Percentiles rank a stretch among this genome's conserved stretches.
Evolutionary conservation across 257 asterid species (phyloP).

Genomic region (Jacaranda mimosifolia): DNA sequence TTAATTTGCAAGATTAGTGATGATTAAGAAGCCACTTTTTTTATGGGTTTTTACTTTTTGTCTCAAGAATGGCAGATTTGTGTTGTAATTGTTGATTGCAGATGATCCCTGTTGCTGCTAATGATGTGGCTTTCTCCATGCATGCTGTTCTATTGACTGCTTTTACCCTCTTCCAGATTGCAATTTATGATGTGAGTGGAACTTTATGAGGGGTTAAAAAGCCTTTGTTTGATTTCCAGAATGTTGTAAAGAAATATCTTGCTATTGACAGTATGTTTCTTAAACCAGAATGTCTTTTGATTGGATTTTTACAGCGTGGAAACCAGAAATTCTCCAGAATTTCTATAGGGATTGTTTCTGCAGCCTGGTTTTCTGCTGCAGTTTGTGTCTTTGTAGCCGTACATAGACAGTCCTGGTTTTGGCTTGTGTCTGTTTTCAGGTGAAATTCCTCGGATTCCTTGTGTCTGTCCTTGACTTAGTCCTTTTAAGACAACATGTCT

Average conservation of each 20-base stretch:
- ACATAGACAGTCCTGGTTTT: conserved; percentile 86
- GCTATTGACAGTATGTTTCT: not conserved
- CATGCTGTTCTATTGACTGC: conserved; percentile 88
- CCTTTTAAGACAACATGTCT: not conserved
- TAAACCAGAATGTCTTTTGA: not conserved
- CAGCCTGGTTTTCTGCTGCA: conserved; percentile 74
- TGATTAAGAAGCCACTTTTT: not conserved
- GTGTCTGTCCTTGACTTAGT: not conserved
- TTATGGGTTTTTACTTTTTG: not conserved
- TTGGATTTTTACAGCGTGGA: conserved; percentile 71
- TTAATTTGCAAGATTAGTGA: conserved; percentile 1
- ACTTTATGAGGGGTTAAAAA: not conserved
- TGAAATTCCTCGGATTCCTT: conserved; percentile 44
- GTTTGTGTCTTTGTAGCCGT: conserved; percentile 71
- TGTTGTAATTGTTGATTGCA: not conserved
- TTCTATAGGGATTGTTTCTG: conserved; percentile 53
- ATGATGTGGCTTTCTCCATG: conserved; percentile 93
- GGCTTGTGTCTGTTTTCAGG: conserved; percentile 92
- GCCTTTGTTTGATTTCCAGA: not conserved
- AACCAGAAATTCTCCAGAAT: conserved; percentile 77
- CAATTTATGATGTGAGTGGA: conserved; percentile 74
- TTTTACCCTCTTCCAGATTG: conserved; percentile 78
- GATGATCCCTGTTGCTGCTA: conserved; percentile 88
- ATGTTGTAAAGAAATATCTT: not conserved
- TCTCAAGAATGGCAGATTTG: not conserved